Evolutionary conservation across 2,329 filamentous ascomycete genomes (phyloP), one percentile per base, ranked within the genome.

Genomic region (Alternaria triticimaculans): DNA sequence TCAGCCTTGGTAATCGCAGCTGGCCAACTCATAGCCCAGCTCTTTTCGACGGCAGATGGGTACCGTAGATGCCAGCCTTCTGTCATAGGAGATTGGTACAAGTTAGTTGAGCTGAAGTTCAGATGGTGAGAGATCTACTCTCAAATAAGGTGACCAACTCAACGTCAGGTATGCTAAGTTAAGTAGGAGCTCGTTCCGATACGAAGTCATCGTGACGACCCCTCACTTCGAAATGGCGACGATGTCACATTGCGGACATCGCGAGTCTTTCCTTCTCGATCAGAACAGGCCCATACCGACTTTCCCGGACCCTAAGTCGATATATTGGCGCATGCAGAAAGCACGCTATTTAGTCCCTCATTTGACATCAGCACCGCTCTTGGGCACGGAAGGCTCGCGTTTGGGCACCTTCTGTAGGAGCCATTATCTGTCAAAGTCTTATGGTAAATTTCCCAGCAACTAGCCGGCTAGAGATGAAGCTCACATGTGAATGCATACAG

Each of bases 31-130:
- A 20, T 69, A 0, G 23, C 58, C n/a, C 65, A 69, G 12, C 49
- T 68, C 4, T 66, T 68, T 12, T 57, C 63, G 0, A 66, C 63
- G 2, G 65, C 63, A 1, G 63, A 69, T 14, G 65, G 63, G 5
- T 61, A 69, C 5, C 65, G 60, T 0, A 58, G 63, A 33, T 68
- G 65, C 30, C 63, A 64, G 41, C 53, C 9, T 0, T 63, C 63
- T 1, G 56, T 68, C 0, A 48, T 68, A 5, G 63, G 67, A 8
- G 28, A 18, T 0, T 69, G 62, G 64, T 62, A 51, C 1, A 14
- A 37, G 2, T 2, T 58, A 2, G 55, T 57, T 0, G 18, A 44
- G 1, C 3, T 46, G 4, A 12, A 1, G 1, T 66, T 58, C 18
- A 44, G 56, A 6, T 66, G 63, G 60, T 61, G 6, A 20, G 21